These are phyloP conservation scores for Ophiostoma novo-ulmi DNA, from an alignment of 2,329 filamentous ascomycete genomes.

Conservation along the genomic window DNA sequence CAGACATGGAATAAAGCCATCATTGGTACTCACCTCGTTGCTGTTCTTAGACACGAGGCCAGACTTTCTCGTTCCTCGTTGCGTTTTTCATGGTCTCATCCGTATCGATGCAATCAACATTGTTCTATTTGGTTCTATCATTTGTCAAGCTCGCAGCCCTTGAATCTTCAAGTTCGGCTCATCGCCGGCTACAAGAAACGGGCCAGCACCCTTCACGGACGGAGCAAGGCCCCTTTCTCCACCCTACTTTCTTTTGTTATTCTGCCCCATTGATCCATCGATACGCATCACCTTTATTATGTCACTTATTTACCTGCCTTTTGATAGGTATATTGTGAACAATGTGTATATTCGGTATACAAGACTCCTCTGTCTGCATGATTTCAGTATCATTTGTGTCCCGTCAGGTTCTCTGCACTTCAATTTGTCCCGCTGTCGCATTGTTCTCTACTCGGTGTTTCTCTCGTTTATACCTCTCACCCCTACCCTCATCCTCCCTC, in stretches of 20 bases:
- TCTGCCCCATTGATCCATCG: background rate
- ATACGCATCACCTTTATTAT: background rate
- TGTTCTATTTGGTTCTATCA: background rate
- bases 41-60: background rate
- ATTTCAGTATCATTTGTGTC: background rate
- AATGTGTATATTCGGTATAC: too few species aligned
- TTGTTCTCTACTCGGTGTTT: background rate
- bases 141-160: background rate
- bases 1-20: background rate
- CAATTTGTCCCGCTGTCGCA: background rate
- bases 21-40: background rate
- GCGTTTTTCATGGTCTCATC: background rate
- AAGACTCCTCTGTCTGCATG: background rate
- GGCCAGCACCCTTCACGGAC: background rate
- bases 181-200: constrained; percentile 19
- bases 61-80: background rate
- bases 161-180: constrained; percentile 19
- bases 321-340: too few species aligned
- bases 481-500: background rate
- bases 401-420: background rate
- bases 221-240: background rate
- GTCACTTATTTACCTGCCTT: background rate
- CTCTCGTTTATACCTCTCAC: background rate
- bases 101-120: background rate
- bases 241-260: background rate